Conservation (phyloP, 2,329 filamentous ascomycete genomes). For the Shiraia bambusicola region DNA sequence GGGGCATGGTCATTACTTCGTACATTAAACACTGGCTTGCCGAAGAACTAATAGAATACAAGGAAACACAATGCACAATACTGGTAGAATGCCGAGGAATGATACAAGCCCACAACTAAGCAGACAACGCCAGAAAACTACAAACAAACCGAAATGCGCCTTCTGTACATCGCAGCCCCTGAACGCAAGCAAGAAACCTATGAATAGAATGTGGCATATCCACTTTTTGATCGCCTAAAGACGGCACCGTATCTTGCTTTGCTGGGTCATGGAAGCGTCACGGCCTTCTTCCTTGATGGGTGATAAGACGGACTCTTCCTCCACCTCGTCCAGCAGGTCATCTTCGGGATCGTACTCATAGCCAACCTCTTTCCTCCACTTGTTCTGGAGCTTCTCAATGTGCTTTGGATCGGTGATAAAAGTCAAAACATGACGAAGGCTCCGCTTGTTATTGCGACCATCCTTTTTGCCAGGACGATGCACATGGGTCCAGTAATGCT, state of each 20-base stretch:
- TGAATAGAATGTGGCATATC: neutral
- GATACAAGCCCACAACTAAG: slow-evolving; percentile 14
- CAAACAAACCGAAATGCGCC: slow-evolving; percentile 15
- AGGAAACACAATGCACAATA: slow-evolving; percentile 12
- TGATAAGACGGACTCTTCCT: neutral
- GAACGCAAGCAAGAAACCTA: slow-evolving; percentile 2
- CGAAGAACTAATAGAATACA: slow-evolving; percentile 29
- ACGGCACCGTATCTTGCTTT: slow-evolving; percentile 4
- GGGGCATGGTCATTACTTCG: slow-evolving; percentile 23
- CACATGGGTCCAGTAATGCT: slow-evolving; percentile 37
- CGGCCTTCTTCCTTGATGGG: slow-evolving; percentile 7
- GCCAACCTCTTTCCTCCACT: slow-evolving; percentile 21
- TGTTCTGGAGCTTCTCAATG: slow-evolving; percentile 30
- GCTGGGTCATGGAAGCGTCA: slow-evolving; percentile 1
- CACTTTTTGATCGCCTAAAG: slow-evolving; percentile 1
- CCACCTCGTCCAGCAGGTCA: slow-evolving; percentile 1
- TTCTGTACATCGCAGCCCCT: slow-evolving; percentile 10
- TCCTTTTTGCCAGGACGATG: slow-evolving; percentile 27
- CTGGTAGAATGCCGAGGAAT: slow-evolving; percentile 20
- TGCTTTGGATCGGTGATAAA: slow-evolving; percentile 31
- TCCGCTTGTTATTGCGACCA: slow-evolving; percentile 27
- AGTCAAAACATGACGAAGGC: slow-evolving; percentile 26
- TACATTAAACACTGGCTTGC: slow-evolving; percentile 25
- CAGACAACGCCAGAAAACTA: slow-evolving; percentile 6
- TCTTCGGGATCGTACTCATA: slow-evolving; percentile 14